Conservation (phyloP, 2,329 filamentous ascomycete genomes). For the Myriosclerotinia curreyana region DNA sequence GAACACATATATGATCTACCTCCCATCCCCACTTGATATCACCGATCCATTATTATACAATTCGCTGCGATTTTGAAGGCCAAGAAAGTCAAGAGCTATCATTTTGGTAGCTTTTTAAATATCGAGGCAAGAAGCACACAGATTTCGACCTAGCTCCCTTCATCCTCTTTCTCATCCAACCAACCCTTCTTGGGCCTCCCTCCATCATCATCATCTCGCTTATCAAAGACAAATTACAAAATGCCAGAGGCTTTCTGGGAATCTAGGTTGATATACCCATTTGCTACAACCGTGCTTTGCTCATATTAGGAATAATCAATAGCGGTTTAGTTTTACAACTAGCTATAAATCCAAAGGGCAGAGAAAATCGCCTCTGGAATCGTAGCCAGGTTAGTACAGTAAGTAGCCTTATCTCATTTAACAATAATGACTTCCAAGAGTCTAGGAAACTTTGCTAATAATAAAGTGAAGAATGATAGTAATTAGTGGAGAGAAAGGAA, state of each 20-base stretch:
- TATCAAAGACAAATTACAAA: conserved; percentile 43
- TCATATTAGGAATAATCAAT: conserved; percentile 59
- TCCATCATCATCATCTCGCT: conserved; percentile 56
- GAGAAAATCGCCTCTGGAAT: conserved; percentile 56
- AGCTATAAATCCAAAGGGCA: conserved; percentile 42
- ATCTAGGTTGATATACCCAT: conserved; percentile 58
- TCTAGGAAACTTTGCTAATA: background rate
- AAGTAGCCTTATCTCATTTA: conserved; percentile 47
- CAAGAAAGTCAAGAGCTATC: conserved; percentile 25
- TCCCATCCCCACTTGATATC: conserved; percentile 18
- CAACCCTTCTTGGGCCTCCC: conserved; percentile 57
- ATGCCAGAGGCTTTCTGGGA: conserved; percentile 50
- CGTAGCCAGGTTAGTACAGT: conserved; percentile 50
- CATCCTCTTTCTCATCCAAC: conserved; percentile 53
- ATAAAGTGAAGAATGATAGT: background rate
- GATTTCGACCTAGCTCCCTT: conserved; percentile 55
- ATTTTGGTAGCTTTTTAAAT: conserved; percentile 39
- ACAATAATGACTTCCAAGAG: background rate
- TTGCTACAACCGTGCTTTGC: conserved; percentile 58
- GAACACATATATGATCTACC: conserved; percentile 43
- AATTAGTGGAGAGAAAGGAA: background rate
- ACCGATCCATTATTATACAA: background rate
- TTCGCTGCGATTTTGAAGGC: background rate
- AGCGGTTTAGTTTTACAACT: conserved; percentile 60
- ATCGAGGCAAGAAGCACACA: conserved; percentile 52